Conservation (phyloP, 495 filamentous ascomycete genomes). For the Rostrohypoxylon terebratum region DNA sequence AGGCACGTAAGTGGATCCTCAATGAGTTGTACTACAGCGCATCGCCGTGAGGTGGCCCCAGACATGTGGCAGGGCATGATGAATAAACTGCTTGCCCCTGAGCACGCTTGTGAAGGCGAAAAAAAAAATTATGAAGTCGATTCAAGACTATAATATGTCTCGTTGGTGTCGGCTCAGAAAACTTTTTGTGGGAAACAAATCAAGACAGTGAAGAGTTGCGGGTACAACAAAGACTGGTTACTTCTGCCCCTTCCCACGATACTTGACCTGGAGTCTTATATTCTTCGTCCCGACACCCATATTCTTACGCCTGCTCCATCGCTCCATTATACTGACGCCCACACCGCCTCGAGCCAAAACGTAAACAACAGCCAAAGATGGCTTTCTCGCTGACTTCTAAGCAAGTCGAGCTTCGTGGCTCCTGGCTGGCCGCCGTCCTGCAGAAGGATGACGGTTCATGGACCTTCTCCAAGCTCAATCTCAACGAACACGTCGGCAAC, state of each 20-base stretch:
- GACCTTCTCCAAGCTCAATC: conserved; percentile 30
- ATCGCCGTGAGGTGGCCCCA: conserved; percentile 18
- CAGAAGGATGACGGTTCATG: conserved; percentile 34
- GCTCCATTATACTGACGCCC: not conserved
- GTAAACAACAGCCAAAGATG: conserved; percentile 16
- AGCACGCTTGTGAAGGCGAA: not conserved
- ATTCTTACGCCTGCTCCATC: not conserved
- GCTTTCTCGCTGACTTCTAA: conserved; percentile 41
- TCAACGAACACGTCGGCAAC: conserved; percentile 42
- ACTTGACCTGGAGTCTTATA: conserved; percentile 7
- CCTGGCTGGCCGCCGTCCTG: conserved; percentile 29
- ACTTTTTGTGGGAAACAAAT: conserved; percentile 1
- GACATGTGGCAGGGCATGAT: conserved; percentile 15
- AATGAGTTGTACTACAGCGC: conserved; percentile 18
- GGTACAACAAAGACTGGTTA: conserved; percentile 5
- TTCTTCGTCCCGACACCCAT: not conserved
- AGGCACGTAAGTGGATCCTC: conserved; percentile 1
- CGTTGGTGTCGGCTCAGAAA: conserved; percentile 1
- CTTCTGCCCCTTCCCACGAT: not conserved
- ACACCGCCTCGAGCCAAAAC: conserved; percentile 6
- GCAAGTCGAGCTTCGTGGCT: conserved; percentile 36
- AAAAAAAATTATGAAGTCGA: not conserved
- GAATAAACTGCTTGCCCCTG: conserved; percentile 8
- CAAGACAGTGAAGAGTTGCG: conserved; percentile 8
- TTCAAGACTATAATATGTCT: conserved; percentile 20